phyloP scores from a whole-genome alignment of 805 yeast species.

The Cyberlindnera subsufficiens region DNA sequence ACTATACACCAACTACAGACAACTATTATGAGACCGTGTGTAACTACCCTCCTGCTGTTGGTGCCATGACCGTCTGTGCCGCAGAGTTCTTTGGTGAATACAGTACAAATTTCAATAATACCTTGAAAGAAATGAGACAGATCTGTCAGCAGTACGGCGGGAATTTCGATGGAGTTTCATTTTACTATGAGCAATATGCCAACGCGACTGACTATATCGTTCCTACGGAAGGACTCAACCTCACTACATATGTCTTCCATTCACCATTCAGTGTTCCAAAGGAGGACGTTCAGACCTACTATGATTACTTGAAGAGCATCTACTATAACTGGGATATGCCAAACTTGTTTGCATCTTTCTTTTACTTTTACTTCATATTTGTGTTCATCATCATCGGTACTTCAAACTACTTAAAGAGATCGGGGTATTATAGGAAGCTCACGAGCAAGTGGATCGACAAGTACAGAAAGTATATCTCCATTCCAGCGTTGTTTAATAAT shows the following conservation, averaged over 20 bases:
- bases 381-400: constrained; percentile 32
- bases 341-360: constrained; percentile 23
- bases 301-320: constrained; percentile 1
- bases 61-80: constrained; percentile 6
- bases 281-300: neutral
- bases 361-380: constrained; percentile 34
- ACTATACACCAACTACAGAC: neutral
- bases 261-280: constrained; percentile 9
- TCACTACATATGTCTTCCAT: constrained; percentile 4
- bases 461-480: constrained; percentile 16
- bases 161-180: constrained; percentile 5
- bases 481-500: constrained; percentile 17
- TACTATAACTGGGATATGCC: constrained; percentile 18
- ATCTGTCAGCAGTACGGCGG: constrained; percentile 3
- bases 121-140: neutral
- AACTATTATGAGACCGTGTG: constrained; percentile 5
- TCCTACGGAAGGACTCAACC: constrained; percentile 3
- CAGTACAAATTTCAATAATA: constrained; percentile 9
- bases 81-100: constrained; percentile 7
- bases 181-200: constrained; percentile 21
- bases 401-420: constrained; percentile 24
- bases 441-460: constrained; percentile 12
- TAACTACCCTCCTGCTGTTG: constrained; percentile 13
- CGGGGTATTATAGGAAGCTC: constrained; percentile 14
- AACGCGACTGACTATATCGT: constrained; percentile 25